Evolutionary conservation across 2,329 filamentous ascomycete species (phyloP).

Genomic region (Sclerotinia spermophila): DNA sequence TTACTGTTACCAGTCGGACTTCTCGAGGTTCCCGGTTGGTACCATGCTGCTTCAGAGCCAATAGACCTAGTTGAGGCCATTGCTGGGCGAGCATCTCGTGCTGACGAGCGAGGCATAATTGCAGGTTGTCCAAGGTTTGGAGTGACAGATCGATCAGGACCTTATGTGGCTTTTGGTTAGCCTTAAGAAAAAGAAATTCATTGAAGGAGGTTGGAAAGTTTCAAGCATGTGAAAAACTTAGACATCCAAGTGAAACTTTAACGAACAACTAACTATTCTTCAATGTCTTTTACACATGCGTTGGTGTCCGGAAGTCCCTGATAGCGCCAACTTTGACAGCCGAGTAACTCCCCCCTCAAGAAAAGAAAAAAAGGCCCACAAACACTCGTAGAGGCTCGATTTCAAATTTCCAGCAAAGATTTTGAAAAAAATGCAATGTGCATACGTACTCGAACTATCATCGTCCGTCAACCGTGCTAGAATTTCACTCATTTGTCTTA

Average conservation of each 20-base stretch:
- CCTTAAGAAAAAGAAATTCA: not conserved
- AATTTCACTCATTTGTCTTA: constrained; percentile 36
- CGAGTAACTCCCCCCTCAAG: not conserved
- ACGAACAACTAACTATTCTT: not conserved
- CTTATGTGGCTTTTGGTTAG: constrained; percentile 3
- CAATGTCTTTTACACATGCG: not conserved
- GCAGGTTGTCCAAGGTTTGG: not conserved
- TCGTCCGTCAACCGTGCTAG: constrained; percentile 19
- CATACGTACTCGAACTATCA: constrained; percentile 19
- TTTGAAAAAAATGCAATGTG: not conserved
- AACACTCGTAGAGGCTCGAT: not conserved
- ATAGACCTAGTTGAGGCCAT: not conserved
- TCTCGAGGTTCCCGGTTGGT: not conserved
- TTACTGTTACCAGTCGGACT: not conserved
- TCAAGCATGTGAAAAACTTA: not conserved
- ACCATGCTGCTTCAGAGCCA: not conserved
- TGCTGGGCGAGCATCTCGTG: not conserved
- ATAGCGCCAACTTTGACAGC: not conserved
- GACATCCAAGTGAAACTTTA: not conserved
- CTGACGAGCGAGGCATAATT: not conserved
- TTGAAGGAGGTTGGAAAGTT: not conserved
- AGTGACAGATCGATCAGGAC: not conserved
- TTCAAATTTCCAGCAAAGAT: not conserved
- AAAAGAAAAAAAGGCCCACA: no score
- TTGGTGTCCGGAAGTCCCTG: not conserved